phyloP scores from a whole-genome alignment of 495 filamentous ascomycete species.

The Amniculicola lignicola region DNA sequence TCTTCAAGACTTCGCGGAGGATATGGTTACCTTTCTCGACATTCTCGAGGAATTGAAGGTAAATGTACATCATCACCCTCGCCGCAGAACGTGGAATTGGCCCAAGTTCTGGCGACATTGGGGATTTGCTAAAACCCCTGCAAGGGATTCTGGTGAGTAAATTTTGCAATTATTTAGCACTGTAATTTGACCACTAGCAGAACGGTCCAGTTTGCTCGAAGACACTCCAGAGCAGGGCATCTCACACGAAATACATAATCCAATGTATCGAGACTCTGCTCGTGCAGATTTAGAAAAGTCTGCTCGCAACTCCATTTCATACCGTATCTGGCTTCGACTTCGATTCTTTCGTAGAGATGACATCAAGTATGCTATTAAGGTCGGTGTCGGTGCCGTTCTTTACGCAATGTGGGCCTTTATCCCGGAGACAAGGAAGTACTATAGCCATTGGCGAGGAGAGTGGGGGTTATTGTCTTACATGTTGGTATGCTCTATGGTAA shows the following conservation, averaged over 20 bases:
- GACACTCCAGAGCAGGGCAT: slow-evolving; percentile 27
- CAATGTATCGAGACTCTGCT: slow-evolving; percentile 19
- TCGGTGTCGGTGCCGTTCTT: slow-evolving; percentile 79
- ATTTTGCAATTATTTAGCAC: neutral
- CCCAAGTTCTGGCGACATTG: slow-evolving; percentile 68
- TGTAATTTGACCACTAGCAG: slow-evolving; percentile 28
- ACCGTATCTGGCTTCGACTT: slow-evolving; percentile 59
- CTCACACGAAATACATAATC: slow-evolving; percentile 29
- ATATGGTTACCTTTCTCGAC: slow-evolving; percentile 76
- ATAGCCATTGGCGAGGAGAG: slow-evolving; percentile 88
- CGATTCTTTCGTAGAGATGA: slow-evolving; percentile 62
- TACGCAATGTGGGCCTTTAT: slow-evolving; percentile 88
- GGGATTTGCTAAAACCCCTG: too few relatives aligned
- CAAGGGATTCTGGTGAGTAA: slow-evolving; percentile 18
- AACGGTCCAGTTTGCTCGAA: slow-evolving; percentile 15
- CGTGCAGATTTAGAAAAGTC: slow-evolving; percentile 18
- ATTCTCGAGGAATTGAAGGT: slow-evolving; percentile 80
- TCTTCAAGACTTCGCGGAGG: slow-evolving; percentile 81
- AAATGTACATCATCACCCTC: slow-evolving; percentile 55
- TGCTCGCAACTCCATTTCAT: slow-evolving; percentile 39
- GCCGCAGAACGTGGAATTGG: slow-evolving; percentile 77
- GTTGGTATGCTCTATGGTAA: slow-evolving; percentile 90
- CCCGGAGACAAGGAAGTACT: slow-evolving; percentile 69
- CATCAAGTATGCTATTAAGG: slow-evolving; percentile 81
- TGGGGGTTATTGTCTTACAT: slow-evolving; percentile 97